These are phyloP conservation scores for Excoecaria cochinchinensis DNA, from an alignment of 345 rosid species.

Conservation along the genomic window DNA sequence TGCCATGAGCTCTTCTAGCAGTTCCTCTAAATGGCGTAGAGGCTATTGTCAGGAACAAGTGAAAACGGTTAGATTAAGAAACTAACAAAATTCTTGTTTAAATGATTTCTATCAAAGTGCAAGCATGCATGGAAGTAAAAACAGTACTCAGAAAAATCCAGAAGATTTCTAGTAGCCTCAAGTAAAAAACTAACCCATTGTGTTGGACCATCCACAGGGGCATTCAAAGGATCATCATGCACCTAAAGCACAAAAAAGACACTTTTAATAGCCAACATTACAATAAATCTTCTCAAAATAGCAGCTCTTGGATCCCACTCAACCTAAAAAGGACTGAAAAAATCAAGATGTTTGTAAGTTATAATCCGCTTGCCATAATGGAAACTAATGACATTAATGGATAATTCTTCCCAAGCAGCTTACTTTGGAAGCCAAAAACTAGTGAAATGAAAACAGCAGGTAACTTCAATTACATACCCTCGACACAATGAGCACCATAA, in stretches of 20 bases:
- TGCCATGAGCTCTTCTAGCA: slow-evolving; percentile 81
- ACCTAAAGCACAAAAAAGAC: slow-evolving; percentile 53
- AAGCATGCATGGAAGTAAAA: not conserved
- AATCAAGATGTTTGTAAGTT: not conserved
- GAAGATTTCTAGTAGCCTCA: not conserved
- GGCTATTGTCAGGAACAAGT: slow-evolving; percentile 49
- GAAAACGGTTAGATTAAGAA: slow-evolving; percentile 4
- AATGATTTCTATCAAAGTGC: not conserved
- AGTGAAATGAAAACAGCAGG: not conserved
- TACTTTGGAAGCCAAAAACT: not conserved
- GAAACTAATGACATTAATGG: not conserved
- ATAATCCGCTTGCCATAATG: not conserved
- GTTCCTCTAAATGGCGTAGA: slow-evolving; percentile 79
- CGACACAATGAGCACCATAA: not conserved
- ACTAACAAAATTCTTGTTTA: not conserved
- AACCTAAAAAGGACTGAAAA: not conserved
- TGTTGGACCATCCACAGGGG: slow-evolving; percentile 98
- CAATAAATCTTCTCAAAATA: not conserved
- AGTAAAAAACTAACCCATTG: slow-evolving; percentile 76
- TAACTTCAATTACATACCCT: not conserved
- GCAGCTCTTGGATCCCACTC: not conserved
- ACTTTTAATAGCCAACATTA: slow-evolving; percentile 14
- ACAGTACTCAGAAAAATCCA: not conserved
- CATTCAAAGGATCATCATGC: slow-evolving; percentile 89
- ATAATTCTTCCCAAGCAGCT: not conserved